Base-by-base conservation (phyloP, 352 stramenopile species). In the Phytophthora palmivora region DNA sequence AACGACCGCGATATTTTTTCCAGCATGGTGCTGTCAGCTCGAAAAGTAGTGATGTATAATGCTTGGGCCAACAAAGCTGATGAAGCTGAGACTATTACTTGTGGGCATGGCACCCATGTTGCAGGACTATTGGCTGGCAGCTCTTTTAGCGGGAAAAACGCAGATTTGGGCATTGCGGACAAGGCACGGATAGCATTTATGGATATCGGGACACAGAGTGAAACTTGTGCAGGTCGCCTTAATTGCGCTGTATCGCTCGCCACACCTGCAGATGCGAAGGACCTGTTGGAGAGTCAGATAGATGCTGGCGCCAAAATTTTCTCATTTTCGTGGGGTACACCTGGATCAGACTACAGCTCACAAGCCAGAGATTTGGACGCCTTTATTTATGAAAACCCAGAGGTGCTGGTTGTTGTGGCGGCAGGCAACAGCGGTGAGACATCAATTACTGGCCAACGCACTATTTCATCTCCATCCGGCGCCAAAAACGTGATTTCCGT, bases 101-200 rank as follows among this genome's bases (percentile, higher is more conserved):
- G 86, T 51, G 91, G 89, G 12, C 91, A 97, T 58, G 91, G 91
- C 4, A 97, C 91, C 3, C 91, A 97, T 54, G 89, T 97, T 14
- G 67, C 85, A 2, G 91, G 91, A 0, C 85, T 96, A 6, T 49
- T 94, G 2, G 84, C 80, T 8, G 91, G 91, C 4, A 91, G 78
- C 18, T 94, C 86, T 32, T 87, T 76, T 28, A 94, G 78, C 32
- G 76, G 76, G 9, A 66, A 79, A 33, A 42, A 77, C n/a, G 22
- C 59, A 6, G 57, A 91, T 50, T 49, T 94, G 9, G 91, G 89
- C 9, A 90, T 95, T 43, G 90, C 90, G 0, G 70, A 83, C 45
- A 78, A 72, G 11, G 71, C 91, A 9, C 92, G 91, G 42, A 85
- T 97, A 63, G 88, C 91, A n/a, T 96, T 97, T 58, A 96, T 97